Base-by-base conservation (phyloP, 2,329 filamentous ascomycete species). In the Hymenotorrendiella dingleyae region DNA sequence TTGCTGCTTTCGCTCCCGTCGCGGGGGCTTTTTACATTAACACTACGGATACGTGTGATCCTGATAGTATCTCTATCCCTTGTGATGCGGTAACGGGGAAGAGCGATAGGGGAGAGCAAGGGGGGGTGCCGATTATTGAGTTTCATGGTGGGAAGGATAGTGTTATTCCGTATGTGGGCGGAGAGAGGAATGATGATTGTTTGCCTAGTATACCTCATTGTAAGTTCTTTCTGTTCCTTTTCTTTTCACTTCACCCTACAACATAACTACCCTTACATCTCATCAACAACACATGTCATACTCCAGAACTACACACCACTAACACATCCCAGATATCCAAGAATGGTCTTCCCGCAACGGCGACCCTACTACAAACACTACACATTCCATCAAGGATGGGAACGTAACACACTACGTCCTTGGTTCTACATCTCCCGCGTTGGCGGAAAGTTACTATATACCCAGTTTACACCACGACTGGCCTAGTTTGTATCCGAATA, bases 1-100 rank as follows among this genome's bases (percentile, higher is more conserved):
- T 54, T 12, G 67, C 67, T 4, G 69, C 67, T 2, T 70, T 71
- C 44, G 68, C 66, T 0, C 62, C 66, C 14, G 64, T 64, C 4
- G 61, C 66, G 1, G 65, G 64, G 3, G 69, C 69, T 3, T 62
- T 66, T 29, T 72, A 72, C 49, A 27, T 42, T 12, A 27, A 27
- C 8, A 14, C n/a, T 9, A 21, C 38, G 4, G 4, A 34, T 20
- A 8, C 20, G 22, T 38, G 40, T 28, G 9, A 28, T n/a, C 36
- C 42, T 17, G 16, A 29, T 24, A 36, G 39, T 21, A 42, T 44
- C 22, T 9, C 47, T 11, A 16, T 41, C 27, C 10, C 44, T n/a
- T n/a, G n/a, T n/a, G n/a, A n/a, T n/a, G n/a, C n/a, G n/a, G n/a
- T n/a, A n/a, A 9, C 14, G 3, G 24, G 24, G 21, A 11, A 17